A percentile compares a stretch with the other conserved stretches of the same genome.
These are phyloP conservation scores for Aureobasidium sp. DNA, from an alignment of 2,329 filamentous ascomycete genomes.

Conservation along the genomic window DNA sequence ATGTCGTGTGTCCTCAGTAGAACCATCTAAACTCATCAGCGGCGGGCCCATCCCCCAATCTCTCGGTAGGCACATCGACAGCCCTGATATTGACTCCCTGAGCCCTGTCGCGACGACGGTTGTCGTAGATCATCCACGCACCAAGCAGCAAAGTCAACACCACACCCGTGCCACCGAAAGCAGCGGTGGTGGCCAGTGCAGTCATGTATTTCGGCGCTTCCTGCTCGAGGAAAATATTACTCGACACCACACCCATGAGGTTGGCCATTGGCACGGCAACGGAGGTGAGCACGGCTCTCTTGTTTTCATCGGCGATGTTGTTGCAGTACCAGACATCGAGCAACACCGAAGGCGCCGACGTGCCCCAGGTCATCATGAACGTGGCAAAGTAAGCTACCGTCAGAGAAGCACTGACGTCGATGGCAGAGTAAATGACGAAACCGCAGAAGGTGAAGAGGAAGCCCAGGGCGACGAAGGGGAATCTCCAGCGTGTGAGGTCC, in stretches of 20 bases:
- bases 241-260: conserved; percentile 62
- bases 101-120: conserved; percentile 48
- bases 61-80: conserved; percentile 38
- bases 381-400: conserved; percentile 64
- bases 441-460: conserved; percentile 68
- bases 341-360: conserved; percentile 63
- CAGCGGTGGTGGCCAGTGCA: conserved; percentile 55
- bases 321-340: conserved; percentile 69
- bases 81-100: conserved; percentile 49
- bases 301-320: conserved; percentile 69
- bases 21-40: conserved; percentile 38
- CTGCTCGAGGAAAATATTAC: conserved; percentile 56
- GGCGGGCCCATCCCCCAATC: conserved; percentile 35
- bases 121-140: conserved; percentile 56
- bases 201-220: conserved; percentile 60
- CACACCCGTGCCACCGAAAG: conserved; percentile 53
- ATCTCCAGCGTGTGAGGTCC: conserved; percentile 57
- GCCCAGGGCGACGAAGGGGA: conserved; percentile 64
- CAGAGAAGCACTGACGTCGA: conserved; percentile 52
- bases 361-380: conserved; percentile 78
- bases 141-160: conserved; percentile 49
- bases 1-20: conserved; percentile 15
- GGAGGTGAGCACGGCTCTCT: conserved; percentile 59
- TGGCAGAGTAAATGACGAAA: conserved; percentile 68
- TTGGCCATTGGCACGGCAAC: conserved; percentile 68